Evolutionary conservation across 208 protist genomes (phyloP).

Genomic region (Borovskyia barvae): DNA sequence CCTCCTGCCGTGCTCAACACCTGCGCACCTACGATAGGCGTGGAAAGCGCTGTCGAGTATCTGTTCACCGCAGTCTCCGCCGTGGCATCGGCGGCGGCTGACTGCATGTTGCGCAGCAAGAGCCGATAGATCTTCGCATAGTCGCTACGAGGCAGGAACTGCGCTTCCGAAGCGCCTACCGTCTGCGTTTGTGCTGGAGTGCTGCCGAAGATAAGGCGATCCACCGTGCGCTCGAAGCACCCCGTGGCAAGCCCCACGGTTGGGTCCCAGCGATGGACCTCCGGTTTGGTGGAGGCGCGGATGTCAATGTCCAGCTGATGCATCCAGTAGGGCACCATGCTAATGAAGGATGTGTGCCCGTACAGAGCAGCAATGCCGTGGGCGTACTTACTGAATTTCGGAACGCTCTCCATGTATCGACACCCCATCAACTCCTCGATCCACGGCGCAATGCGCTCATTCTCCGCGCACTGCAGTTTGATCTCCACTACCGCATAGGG

Average conservation of each 20-base stretch:
- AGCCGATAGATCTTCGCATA: constrained; percentile 75
- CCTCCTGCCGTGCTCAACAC: too few relatives aligned
- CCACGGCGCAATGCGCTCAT: constrained; percentile 87
- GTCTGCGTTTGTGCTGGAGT: constrained; percentile 77
- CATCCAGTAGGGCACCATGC: constrained; percentile 90
- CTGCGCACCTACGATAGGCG: not conserved
- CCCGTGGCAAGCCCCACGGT: constrained; percentile 74
- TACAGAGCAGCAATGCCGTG: constrained; percentile 88
- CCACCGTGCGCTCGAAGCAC: constrained; percentile 75
- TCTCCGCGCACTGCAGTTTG: constrained; percentile 87
- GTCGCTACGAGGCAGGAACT: constrained; percentile 77
- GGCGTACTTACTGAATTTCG: constrained; percentile 90
- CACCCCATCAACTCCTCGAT: constrained; percentile 90
- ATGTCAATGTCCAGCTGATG: constrained; percentile 88
- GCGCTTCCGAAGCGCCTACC: constrained; percentile 77
- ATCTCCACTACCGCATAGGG: constrained; percentile 89
- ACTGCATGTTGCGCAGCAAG: constrained; percentile 35
- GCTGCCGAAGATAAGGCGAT: constrained; percentile 78
- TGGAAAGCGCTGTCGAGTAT: not conserved
- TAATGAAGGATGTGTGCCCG: constrained; percentile 83
- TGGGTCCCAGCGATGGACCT: constrained; percentile 80
- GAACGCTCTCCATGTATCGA: constrained; percentile 86
- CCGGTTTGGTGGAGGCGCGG: constrained; percentile 83
- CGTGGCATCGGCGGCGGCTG: constrained; percentile 1
- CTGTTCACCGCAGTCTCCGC: too few relatives aligned